Percentiles rank a stretch among this genome's conserved stretches.
These are phyloP conservation scores for Ramularia endophylla DNA, from an alignment of 2,329 filamentous ascomycete species.

Conservation along the genomic window DNA sequence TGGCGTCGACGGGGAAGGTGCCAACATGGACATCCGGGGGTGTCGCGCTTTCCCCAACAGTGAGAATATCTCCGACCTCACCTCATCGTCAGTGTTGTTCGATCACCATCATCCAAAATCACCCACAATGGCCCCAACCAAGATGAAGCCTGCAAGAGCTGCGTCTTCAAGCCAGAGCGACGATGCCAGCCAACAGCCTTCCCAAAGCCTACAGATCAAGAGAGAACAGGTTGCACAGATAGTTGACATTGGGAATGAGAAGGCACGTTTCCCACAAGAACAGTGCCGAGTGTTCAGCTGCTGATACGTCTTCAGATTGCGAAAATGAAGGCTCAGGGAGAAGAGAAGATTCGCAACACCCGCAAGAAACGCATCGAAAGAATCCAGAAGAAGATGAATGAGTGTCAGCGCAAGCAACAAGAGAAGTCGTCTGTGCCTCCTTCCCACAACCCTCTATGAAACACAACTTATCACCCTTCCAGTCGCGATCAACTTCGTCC, in stretches of 20 bases:
- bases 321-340: slow-evolving; percentile 4
- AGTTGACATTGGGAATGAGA: not conserved
- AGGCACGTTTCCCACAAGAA: not conserved
- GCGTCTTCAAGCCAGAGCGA: not conserved
- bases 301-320: too few species aligned
- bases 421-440: slow-evolving; percentile 8
- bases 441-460: not conserved
- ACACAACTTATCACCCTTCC: not conserved
- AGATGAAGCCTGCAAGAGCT: not conserved
- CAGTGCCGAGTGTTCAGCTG: too few species aligned
- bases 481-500: slow-evolving; percentile 11
- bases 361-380: slow-evolving; percentile 7
- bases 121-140: not conserved
- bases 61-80: too few species aligned
- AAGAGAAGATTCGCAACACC: slow-evolving; percentile 11
- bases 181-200: not conserved
- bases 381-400: slow-evolving; percentile 9
- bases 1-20: too few species aligned
- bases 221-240: not conserved
- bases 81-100: too few species aligned
- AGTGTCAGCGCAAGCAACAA: slow-evolving; percentile 4
- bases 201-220: slow-evolving; percentile 1
- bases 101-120: slow-evolving; percentile 1
- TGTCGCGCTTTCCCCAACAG: too few species aligned
- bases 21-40: not conserved